These are phyloP conservation scores for Ceratocystis albifundus DNA, from an alignment of 2,329 filamentous ascomycete species.

Conservation along the genomic window DNA sequence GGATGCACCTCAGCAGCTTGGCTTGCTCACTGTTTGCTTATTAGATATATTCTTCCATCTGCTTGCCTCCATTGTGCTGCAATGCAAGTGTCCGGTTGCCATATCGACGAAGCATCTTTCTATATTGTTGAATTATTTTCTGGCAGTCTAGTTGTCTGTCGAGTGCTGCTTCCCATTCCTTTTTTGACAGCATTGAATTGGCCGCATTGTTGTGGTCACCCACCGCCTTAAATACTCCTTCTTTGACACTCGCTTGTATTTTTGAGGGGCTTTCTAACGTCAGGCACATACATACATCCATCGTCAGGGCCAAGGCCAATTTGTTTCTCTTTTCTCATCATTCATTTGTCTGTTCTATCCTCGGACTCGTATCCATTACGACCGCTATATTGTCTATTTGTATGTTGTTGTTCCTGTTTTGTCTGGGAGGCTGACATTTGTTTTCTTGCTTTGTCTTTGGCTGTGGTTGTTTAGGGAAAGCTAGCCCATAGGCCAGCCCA, in stretches of 20 bases:
- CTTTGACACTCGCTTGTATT: not conserved
- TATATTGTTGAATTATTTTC: conserved; percentile 11
- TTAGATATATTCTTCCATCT: not conserved
- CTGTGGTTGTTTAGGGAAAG: not conserved
- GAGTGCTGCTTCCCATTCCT: not conserved
- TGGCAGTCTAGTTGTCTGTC: not conserved
- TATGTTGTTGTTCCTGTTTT: not conserved
- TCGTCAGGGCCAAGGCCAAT: not conserved
- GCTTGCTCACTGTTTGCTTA: too few species aligned
- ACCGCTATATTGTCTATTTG: not conserved
- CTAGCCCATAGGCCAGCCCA: not conserved
- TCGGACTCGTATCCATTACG: conserved; percentile 2
- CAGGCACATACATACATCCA: not conserved
- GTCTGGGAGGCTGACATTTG: not conserved
- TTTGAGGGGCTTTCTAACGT: not conserved
- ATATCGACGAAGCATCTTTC: conserved; percentile 7
- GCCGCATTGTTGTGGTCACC: conserved; percentile 1
- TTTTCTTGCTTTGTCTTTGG: not conserved
- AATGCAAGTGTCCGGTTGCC: conserved; percentile 5
- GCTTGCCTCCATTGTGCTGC: conserved; percentile 7
- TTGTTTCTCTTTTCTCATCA: not conserved
- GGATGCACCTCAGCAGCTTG: too few species aligned
- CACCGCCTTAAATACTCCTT: not conserved
- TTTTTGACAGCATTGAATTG: not conserved
- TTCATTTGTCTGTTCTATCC: not conserved